These are phyloP conservation scores for Aspergillus ruber DNA, from an alignment of 2,329 filamentous ascomycete species.

Conservation along the genomic window DNA sequence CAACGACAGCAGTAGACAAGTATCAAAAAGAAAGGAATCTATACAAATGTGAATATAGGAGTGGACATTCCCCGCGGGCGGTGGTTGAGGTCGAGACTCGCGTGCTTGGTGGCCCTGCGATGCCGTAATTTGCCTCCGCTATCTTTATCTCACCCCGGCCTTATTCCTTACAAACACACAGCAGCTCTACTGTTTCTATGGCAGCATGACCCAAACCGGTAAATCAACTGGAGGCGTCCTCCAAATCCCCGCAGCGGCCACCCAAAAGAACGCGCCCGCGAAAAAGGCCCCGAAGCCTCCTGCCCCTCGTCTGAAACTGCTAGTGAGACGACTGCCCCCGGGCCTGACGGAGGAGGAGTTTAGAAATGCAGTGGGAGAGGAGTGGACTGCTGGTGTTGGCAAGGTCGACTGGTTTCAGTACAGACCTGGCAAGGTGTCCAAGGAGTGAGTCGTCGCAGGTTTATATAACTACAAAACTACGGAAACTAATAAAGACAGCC, in stretches of 20 bases:
- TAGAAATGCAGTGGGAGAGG: conserved; percentile 61
- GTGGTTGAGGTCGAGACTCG: conserved; percentile 1
- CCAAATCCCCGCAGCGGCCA: conserved; percentile 44
- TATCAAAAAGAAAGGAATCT: not conserved
- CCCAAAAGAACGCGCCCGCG: conserved; percentile 38
- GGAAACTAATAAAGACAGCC: conserved; percentile 40
- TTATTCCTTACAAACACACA: not conserved
- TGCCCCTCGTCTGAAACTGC: conserved; percentile 68
- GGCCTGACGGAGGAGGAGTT: conserved; percentile 78
- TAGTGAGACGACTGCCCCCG: conserved; percentile 78
- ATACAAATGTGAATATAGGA: not conserved
- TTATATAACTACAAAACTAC: not conserved
- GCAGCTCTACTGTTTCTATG: too few relatives aligned
- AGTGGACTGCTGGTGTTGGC: conserved; percentile 74
- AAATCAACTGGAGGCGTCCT: conserved; percentile 48
- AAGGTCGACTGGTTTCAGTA: conserved; percentile 81
- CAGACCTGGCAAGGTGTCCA: conserved; percentile 68
- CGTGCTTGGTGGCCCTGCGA: conserved; percentile 10
- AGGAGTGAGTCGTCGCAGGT: conserved; percentile 59
- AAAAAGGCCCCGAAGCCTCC: conserved; percentile 43
- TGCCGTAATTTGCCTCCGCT: conserved; percentile 6
- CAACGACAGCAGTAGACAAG: not conserved
- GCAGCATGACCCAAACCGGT: conserved; percentile 21
- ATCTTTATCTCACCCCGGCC: not conserved
- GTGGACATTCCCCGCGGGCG: not conserved